A percentile compares a stretch with the other conserved stretches of the same genome.
These are phyloP conservation scores for Coemansia sp. DNA, from an alignment of 192 early-diverging fungal genomes.

Conservation along the genomic window DNA sequence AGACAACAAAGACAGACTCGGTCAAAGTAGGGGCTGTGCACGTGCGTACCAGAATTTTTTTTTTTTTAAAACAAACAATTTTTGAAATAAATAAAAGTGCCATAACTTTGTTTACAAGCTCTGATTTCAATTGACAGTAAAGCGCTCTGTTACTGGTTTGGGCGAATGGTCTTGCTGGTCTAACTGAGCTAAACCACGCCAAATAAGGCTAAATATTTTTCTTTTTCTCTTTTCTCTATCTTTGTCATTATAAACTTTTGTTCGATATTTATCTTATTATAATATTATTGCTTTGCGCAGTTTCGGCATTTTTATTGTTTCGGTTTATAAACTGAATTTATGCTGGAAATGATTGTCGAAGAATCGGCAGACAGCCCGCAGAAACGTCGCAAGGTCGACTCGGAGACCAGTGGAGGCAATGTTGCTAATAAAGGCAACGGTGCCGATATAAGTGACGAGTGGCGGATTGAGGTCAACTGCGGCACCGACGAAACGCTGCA, in stretches of 20 bases:
- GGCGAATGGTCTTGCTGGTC: no score
- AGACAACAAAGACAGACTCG: not conserved
- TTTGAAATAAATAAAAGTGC: no score
- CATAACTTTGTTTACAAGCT: no score
- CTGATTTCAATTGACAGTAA: no score
- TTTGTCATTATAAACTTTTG: not conserved
- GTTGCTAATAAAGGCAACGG: not conserved
- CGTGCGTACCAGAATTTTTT: not conserved
- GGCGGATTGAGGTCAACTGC: constrained; percentile 23
- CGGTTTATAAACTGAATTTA: not conserved
- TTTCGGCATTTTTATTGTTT: not conserved
- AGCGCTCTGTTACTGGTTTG: no score
- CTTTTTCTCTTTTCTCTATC: not conserved
- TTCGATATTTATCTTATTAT: not conserved
- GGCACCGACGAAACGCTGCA: constrained; percentile 49
- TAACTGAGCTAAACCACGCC: no score
- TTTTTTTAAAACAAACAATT: not conserved
- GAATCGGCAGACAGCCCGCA: not conserved
- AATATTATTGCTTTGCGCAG: not conserved
- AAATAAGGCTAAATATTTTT: not conserved
- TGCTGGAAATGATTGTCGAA: not conserved
- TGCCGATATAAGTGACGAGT: constrained; percentile 6
- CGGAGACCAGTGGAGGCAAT: not conserved
- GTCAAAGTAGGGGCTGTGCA: not conserved
- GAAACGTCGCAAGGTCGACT: constrained; percentile 2